These are phyloP conservation scores for Mortierella sp. DNA, from an alignment of 371 early-diverging fungal species.

Conservation along the genomic window DNA sequence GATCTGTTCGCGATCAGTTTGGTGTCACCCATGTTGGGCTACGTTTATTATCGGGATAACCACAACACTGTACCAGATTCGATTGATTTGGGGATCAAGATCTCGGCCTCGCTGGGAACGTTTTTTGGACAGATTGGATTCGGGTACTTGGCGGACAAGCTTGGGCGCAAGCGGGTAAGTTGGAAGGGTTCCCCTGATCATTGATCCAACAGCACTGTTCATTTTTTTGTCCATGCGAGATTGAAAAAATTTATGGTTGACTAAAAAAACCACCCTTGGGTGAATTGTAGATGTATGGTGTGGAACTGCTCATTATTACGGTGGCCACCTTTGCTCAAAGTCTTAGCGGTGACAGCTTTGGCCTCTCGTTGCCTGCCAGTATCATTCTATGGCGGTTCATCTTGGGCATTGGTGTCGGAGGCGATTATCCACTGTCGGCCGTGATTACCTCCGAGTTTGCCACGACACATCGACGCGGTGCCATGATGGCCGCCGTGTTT, in stretches of 20 bases:
- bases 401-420: conserved; percentile 88
- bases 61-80: too few relatives aligned
- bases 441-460: conserved; percentile 91
- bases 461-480: conserved; percentile 71
- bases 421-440: conserved; percentile 89
- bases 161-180: conserved; percentile 83
- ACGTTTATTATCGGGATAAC: conserved; percentile 60
- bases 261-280: too few relatives aligned
- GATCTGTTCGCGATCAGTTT: conserved; percentile 79
- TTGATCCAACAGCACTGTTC: too few relatives aligned
- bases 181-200: too few relatives aligned
- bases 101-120: conserved; percentile 83
- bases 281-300: conserved; percentile 84
- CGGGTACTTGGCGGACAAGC: conserved; percentile 85
- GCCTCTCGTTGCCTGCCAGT: conserved; percentile 63
- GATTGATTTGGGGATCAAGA: conserved; percentile 78
- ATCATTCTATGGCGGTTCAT: conserved; percentile 82
- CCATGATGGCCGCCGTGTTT: conserved; percentile 85
- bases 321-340: conserved; percentile 84
- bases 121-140: conserved; percentile 88
- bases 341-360: conserved; percentile 71
- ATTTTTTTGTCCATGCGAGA: too few relatives aligned
- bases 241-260: too few relatives aligned
- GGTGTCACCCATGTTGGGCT: conserved; percentile 83
- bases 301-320: conserved; percentile 85